Evolutionary conservation across 2,329 filamentous ascomycete genomes (phyloP), one percentile per base, ranked within the genome.

Genomic region (Hypoxylon sp.): DNA sequence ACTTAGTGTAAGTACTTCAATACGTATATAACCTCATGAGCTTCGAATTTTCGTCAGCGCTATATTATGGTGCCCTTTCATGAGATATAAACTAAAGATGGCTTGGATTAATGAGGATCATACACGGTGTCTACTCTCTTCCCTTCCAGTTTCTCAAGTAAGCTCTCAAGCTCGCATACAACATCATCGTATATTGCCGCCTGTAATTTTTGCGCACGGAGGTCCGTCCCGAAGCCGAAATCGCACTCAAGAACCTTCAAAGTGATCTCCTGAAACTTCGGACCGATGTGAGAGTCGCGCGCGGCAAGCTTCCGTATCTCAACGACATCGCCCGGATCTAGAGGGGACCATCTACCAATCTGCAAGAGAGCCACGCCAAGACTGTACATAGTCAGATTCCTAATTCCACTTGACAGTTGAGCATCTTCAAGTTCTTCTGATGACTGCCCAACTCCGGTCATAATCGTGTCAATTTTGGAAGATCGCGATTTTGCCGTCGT

Each of bases 291-390:
- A 8, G 59, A 56, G 42, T 59, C 64, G 1, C 37, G 55, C 2
- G 46, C 54, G 9, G 66, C 59, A 3, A 71, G 55, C 26, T 70
- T 73, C 31, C 77, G 66, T 11, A 76, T 67, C 8, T 62, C 48
- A 2, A 74, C 50, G 13, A 77, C 58, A 31, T 78, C 72, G 3
- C 70, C 55, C 2, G 72, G 64, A 3, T 73, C 67, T 1, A 76
- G 22, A 4, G n/a, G 14, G 11, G 65, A 47, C 74, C 71, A 74
- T 5, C 69, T 67, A 3, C 73, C 75, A 19, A 78, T 78, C 48
- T 77, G 74, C 0, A 77, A 68, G 14, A 77, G 55, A 2, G 74
- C 74, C 0, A 74, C 74, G 1, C 77, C 77, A 1, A 78, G 73
- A 24, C 74, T 75, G 52, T 74, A 68, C 14, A 77, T 60, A 2